Evolutionary conservation across 169 alveolate species (phyloP).

Genomic region (Cryptosporidium ryanae): DNA sequence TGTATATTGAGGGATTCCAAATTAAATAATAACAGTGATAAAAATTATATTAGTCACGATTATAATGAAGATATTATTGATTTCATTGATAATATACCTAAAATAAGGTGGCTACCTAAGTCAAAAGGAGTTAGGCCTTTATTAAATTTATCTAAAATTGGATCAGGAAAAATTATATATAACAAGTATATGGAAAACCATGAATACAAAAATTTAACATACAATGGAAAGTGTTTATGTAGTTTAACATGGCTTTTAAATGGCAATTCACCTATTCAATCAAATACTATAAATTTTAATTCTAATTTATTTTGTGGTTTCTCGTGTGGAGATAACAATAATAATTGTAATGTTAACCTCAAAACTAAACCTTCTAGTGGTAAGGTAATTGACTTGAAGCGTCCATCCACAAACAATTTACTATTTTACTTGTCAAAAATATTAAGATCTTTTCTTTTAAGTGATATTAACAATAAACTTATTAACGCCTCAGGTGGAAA

Average conservation of each 20-base stretch:
- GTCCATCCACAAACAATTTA: conserved; percentile 60
- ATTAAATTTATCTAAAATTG: conserved; percentile 37
- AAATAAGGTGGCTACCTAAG: conserved; percentile 67
- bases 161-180: conserved; percentile 44
- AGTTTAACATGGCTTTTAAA: conserved; percentile 17
- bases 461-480: neutral
- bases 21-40: neutral
- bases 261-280: neutral
- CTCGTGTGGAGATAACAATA: neutral
- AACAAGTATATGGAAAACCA: conserved; percentile 5
- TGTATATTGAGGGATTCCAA: conserved; percentile 12
- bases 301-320: too few species aligned
- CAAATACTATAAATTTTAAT: neutral
- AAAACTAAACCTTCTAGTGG: conserved; percentile 37
- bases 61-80: conserved; percentile 1
- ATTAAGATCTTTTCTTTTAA: conserved; percentile 49
- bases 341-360: neutral
- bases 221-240: conserved; percentile 1
- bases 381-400: conserved; percentile 14
- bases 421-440: conserved; percentile 42
- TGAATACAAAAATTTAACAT: neutral
- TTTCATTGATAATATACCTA: conserved; percentile 40
- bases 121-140: conserved; percentile 60
- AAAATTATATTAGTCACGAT: neutral
- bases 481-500: neutral